phyloP scores from a whole-genome alignment of 2,329 filamentous ascomycete species.

The Paracorniculantispora psalliotae region DNA sequence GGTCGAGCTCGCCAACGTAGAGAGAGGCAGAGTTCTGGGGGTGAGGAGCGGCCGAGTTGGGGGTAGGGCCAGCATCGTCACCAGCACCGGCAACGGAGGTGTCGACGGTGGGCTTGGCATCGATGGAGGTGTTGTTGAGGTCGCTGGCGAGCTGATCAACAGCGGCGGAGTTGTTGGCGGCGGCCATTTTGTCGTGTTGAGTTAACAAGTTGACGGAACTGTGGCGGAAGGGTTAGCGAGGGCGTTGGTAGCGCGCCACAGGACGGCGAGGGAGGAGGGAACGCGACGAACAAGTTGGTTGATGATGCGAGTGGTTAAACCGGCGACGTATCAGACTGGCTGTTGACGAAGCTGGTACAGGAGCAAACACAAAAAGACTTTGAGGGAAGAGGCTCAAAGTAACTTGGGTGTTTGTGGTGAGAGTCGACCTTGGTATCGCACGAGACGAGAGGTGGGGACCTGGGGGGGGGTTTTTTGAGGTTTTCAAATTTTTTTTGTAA shows the following conservation, averaged over 20 bases:
- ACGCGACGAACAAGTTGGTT: conserved; percentile 6
- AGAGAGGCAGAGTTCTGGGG: conserved; percentile 95
- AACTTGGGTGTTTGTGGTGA: conserved; percentile 14
- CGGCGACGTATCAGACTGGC: conserved; percentile 17
- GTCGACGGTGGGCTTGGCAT: conserved; percentile 66
- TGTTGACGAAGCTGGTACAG: conserved; percentile 24
- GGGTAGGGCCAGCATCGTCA: conserved; percentile 60
- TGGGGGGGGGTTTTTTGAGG: conserved; percentile 54
- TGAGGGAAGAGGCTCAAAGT: conserved; percentile 24
- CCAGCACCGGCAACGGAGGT: conserved; percentile 54
- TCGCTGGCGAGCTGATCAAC: conserved; percentile 79
- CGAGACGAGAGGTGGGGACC: conserved; percentile 31
- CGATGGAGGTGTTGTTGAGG: conserved; percentile 65
- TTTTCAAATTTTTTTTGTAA: conserved; percentile 59
- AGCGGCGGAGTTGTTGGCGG: conserved; percentile 53
- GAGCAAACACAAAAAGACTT: conserved; percentile 25
- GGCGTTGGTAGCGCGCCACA: conserved; percentile 4
- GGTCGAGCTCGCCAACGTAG: conserved; percentile 97
- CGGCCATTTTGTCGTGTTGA: conserved; percentile 49
- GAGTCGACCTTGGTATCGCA: conserved; percentile 11
- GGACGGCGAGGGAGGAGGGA: neutral
- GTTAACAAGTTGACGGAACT: conserved; percentile 16
- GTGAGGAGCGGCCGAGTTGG: conserved; percentile 67
- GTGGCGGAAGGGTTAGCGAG: conserved; percentile 14
- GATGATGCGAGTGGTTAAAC: conserved; percentile 20